phyloP scores from a whole-genome alignment of 768 basidiomycete genomes.

The Psilocybe subaeruginosa region DNA sequence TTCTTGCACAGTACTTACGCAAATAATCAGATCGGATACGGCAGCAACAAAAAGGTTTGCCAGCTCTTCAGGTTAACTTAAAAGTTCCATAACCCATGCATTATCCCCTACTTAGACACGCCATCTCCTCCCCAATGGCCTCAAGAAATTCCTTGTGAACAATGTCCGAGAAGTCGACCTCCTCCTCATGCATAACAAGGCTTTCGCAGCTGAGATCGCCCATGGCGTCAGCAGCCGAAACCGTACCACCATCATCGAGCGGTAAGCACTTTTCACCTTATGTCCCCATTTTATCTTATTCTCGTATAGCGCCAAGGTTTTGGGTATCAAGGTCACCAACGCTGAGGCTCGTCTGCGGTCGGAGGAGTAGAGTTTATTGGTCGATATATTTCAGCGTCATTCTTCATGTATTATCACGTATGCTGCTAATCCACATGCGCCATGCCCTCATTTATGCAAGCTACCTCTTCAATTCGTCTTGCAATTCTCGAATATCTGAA shows the following conservation, averaged over 20 bases:
- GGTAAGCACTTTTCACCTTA: slow-evolving; percentile 45
- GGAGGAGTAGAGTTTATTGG: slow-evolving; percentile 73
- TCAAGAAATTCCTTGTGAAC: slow-evolving; percentile 94
- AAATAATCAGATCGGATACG: slow-evolving; percentile 72
- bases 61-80: slow-evolving; percentile 23
- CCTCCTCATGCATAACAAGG: slow-evolving; percentile 97
- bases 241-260: slow-evolving; percentile 87
- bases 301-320: slow-evolving; percentile 68
- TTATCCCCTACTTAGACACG: slow-evolving; percentile 60
- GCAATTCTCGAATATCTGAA: no score
- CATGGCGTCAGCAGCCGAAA: slow-evolving; percentile 96
- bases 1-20: not conserved
- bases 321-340: slow-evolving; percentile 95
- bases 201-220: slow-evolving; percentile 94
- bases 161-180: slow-evolving; percentile 94
- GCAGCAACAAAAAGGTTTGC: slow-evolving; percentile 82
- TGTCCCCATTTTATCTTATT: slow-evolving; percentile 8
- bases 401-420: slow-evolving; percentile 57
- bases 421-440: slow-evolving; percentile 58
- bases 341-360: slow-evolving; percentile 89
- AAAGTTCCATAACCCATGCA: slow-evolving; percentile 30
- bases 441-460: slow-evolving; percentile 29
- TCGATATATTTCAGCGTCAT: slow-evolving; percentile 38
- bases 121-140: slow-evolving; percentile 93
- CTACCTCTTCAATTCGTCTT: slow-evolving; percentile 7